Evolutionary conservation across 2,329 filamentous ascomycete species (phyloP).

Genomic region (Hypoxylon sp.): DNA sequence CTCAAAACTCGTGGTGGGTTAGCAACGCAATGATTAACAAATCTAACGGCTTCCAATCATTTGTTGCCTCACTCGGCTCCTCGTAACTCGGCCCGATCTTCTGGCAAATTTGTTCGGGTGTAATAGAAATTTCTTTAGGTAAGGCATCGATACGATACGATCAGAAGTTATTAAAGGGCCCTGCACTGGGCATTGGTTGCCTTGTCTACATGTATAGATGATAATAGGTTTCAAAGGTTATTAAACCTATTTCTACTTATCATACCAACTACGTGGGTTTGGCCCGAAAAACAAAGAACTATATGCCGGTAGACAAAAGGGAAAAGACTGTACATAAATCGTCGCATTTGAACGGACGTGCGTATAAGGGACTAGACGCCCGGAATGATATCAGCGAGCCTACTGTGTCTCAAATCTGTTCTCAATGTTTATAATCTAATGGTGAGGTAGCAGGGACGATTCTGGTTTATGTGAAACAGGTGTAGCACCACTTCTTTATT

Average conservation of each 20-base stretch:
- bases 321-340: conserved; percentile 3
- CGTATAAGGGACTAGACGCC: conserved; percentile 25
- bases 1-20: conserved; percentile 8
- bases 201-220: no score
- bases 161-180: no score
- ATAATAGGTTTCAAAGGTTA: no score
- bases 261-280: conserved; percentile 10
- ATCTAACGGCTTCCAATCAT: neutral
- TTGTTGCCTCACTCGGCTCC: no score
- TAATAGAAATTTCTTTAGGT: neutral
- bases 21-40: conserved; percentile 11
- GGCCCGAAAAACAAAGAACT: conserved; percentile 3
- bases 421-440: no score
- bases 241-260: conserved; percentile 1
- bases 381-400: conserved; percentile 29
- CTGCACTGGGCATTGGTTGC: no score
- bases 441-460: no score
- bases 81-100: no score
- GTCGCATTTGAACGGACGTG: no score
- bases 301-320: conserved; percentile 11
- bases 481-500: conserved; percentile 9
- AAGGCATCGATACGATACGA: conserved; percentile 3
- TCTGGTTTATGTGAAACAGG: conserved; percentile 23
- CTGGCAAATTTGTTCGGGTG: conserved; percentile 14
- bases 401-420: conserved; percentile 33